Evolutionary conservation across 495 filamentous ascomycete species (phyloP), one percentile per base, ranked within the genome.

Genomic region (Daldinia childiae): DNA sequence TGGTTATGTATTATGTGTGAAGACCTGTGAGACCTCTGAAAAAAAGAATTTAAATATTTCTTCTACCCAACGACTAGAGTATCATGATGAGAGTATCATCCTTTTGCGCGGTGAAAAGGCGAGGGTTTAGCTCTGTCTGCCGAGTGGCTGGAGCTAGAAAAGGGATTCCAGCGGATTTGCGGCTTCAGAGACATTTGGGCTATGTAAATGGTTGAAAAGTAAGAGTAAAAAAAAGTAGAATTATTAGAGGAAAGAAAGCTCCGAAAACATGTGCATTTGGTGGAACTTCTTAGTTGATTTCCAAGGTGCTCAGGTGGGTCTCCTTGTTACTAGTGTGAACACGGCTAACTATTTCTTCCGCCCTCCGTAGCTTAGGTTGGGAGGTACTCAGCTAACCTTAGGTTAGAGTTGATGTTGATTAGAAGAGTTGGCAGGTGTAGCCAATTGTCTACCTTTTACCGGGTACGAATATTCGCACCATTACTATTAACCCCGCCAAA

Each of bases 171-270:
- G 68, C 52, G 57, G 52, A 36, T 43, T 64, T 52, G 71, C 17
- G 41, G 58, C 59, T 59, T 66, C 61, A 69, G 61, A 68, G 71
- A 74, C 76, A 78, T 78, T 71, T 59, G 76, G 61, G 60, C 62
- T 55, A 62, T 4, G 27, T 58, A 54, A 56, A 58, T 34, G 27
- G 54, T 57, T 36, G 8, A 36, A 57, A 14, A 36, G 29, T 21
- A 9, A 36, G 29, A 36, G 29, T 57, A 57, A 17, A 57, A 34
- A 34, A 29, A 30, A 69, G 30, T 27, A 57, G 34, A 43, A 55
- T 52, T 59, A 61, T 52, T 58, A 60, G 24, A 73, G 60, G 64
- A 66, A 38, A 74, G 71, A 69, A 68, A 73, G 70, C 61, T 71
- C 71, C 66, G 59, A 72, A 60, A 8, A 58, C 63, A 63, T 58